These are phyloP conservation scores for Salmacisia buchloeana DNA, from an alignment of 1,284 basidiomycete species.

Conservation along the genomic window DNA sequence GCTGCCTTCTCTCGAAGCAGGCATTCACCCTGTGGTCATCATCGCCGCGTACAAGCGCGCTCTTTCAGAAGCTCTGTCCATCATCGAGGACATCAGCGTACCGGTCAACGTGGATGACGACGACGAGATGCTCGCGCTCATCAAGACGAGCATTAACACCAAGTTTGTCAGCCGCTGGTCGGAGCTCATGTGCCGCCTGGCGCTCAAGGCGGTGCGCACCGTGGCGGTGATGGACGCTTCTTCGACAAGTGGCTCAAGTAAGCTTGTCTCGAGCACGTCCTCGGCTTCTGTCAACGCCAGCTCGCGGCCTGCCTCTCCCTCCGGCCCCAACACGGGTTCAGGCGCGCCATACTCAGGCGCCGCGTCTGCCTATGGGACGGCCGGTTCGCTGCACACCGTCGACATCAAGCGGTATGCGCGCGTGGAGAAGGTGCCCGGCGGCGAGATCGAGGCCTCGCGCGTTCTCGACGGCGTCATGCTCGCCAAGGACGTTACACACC, in stretches of 20 bases:
- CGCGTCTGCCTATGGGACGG: background rate
- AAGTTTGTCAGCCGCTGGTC: constrained; percentile 96
- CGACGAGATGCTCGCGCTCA: constrained; percentile 86
- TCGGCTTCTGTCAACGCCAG: constrained; percentile 32
- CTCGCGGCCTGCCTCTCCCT: background rate
- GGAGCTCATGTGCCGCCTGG: constrained; percentile 93
- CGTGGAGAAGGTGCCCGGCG: constrained; percentile 94
- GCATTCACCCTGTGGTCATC: constrained; percentile 97
- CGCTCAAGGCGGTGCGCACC: constrained; percentile 82
- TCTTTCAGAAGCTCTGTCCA: constrained; percentile 79
- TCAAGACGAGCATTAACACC: constrained; percentile 98
- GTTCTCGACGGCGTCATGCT: constrained; percentile 91
- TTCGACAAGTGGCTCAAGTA: background rate
- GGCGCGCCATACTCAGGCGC: background rate
- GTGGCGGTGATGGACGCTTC: constrained; percentile 59
- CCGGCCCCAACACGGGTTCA: background rate
- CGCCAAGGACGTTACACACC: constrained; percentile 98
- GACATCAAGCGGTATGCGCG: constrained; percentile 97
- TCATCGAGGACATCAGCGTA: constrained; percentile 78
- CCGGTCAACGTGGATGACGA: constrained; percentile 85
- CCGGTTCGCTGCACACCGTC: constrained; percentile 59
- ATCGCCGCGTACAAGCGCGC: constrained; percentile 97
- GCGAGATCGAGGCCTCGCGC: constrained; percentile 86
- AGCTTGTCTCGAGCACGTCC: background rate
- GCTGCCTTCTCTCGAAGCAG: constrained; percentile 81